Conservation (phyloP, 352 stramenopile genomes). For the Globisporangium cylindrosporum region DNA sequence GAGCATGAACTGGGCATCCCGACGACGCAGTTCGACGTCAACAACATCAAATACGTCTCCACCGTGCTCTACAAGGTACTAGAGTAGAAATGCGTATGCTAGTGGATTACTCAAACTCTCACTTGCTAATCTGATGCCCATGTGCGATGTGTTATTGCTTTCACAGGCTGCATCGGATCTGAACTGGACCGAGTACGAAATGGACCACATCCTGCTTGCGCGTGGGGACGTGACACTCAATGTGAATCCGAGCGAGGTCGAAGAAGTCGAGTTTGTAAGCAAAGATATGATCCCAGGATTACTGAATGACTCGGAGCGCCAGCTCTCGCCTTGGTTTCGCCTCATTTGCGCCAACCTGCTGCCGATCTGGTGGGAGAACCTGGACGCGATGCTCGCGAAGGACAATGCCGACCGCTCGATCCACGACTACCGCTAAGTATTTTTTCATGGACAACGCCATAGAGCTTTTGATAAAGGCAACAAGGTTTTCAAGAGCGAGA, state of each 20-base stretch:
- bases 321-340: slow-evolving; percentile 85
- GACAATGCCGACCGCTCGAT: slow-evolving; percentile 52
- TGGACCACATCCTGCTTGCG: slow-evolving; percentile 97
- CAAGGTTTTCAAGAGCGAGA: background rate
- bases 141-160: background rate
- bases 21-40: slow-evolving; percentile 61
- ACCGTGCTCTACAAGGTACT: slow-evolving; percentile 96
- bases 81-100: slow-evolving; percentile 29
- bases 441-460: background rate
- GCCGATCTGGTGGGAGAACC: slow-evolving; percentile 69
- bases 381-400: slow-evolving; percentile 55
- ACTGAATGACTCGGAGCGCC: slow-evolving; percentile 48
- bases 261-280: slow-evolving; percentile 87
- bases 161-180: slow-evolving; percentile 63
- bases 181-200: slow-evolving; percentile 98
- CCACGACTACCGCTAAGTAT: slow-evolving; percentile 50
- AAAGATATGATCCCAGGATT: slow-evolving; percentile 50
- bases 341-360: slow-evolving; percentile 71
- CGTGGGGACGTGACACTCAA: slow-evolving; percentile 78
- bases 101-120: background rate
- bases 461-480: background rate
- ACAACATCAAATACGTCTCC: slow-evolving; percentile 96
- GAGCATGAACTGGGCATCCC: slow-evolving; percentile 98
- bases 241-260: slow-evolving; percentile 94
- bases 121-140: background rate